Evolutionary conservation across 768 basidiomycete genomes (phyloP).

Genomic region (Mrakia blollopis): DNA sequence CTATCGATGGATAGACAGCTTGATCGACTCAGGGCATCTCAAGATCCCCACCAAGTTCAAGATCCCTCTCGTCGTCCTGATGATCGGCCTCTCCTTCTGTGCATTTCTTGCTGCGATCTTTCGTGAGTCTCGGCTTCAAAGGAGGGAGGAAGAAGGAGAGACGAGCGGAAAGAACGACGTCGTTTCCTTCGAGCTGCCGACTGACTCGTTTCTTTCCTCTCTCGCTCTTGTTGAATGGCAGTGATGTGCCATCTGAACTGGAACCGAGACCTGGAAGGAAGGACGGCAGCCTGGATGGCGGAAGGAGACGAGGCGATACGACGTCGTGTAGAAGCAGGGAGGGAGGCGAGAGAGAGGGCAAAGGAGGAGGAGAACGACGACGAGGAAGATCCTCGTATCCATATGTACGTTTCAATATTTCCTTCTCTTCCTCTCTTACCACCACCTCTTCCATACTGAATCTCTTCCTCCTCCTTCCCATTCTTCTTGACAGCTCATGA

Average conservation of each 20-base stretch:
- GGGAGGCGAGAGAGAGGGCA: not conserved
- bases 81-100: not conserved
- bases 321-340: not conserved
- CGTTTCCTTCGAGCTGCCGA: too few relatives aligned
- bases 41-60: not conserved
- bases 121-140: not conserved
- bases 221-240: too few relatives aligned
- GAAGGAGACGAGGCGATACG: not conserved
- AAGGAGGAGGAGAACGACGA: not conserved
- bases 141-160: too few relatives aligned
- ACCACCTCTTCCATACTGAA: not conserved
- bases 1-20: not conserved
- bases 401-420: not conserved
- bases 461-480: not conserved
- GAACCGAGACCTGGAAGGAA: too few relatives aligned
- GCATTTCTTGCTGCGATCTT: not conserved
- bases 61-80: not conserved
- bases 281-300: too few relatives aligned
- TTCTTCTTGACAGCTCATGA: not conserved
- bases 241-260: too few relatives aligned
- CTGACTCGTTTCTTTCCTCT: too few relatives aligned
- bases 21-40: not conserved
- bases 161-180: too few relatives aligned
- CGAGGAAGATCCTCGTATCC: not conserved
- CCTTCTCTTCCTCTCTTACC: not conserved